These are phyloP conservation scores for Penicillium janthinellum DNA, from an alignment of 2,329 filamentous ascomycete species.

Conservation along the genomic window DNA sequence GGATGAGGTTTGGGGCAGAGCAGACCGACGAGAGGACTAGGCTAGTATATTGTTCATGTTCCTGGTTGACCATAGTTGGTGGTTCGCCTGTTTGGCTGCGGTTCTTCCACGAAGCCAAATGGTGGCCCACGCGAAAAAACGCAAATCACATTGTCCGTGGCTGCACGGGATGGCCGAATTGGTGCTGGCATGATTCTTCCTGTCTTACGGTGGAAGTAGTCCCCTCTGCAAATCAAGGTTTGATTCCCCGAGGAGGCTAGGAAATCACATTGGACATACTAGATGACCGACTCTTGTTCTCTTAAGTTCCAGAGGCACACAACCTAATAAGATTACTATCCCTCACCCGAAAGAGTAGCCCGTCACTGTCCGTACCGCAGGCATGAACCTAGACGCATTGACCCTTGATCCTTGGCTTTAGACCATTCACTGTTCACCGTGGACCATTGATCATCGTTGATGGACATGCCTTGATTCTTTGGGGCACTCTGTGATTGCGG, in stretches of 20 bases:
- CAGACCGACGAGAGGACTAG: slow-evolving; percentile 38
- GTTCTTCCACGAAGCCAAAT: background rate
- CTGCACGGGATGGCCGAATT: background rate
- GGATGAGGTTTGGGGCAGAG: slow-evolving; percentile 87
- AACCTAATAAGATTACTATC: background rate
- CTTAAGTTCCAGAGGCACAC: background rate
- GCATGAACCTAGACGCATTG: background rate
- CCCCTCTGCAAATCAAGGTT: background rate
- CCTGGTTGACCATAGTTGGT: background rate
- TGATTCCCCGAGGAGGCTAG: background rate
- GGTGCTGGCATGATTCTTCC: too few relatives aligned
- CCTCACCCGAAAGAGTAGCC: background rate
- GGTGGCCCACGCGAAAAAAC: slow-evolving; percentile 7
- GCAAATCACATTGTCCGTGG: background rate
- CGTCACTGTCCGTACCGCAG: background rate
- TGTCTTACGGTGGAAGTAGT: background rate
- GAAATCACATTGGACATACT: background rate
- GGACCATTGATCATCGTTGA: background rate
- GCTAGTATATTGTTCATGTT: background rate
- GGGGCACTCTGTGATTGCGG: background rate
- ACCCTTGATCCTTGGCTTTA: background rate
- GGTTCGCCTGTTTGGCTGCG: background rate
- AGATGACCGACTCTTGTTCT: background rate
- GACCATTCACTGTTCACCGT: background rate
- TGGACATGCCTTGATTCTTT: background rate